Base-by-base conservation (phyloP, 768 basidiomycete species). In the Tubosaeta sp. region DNA sequence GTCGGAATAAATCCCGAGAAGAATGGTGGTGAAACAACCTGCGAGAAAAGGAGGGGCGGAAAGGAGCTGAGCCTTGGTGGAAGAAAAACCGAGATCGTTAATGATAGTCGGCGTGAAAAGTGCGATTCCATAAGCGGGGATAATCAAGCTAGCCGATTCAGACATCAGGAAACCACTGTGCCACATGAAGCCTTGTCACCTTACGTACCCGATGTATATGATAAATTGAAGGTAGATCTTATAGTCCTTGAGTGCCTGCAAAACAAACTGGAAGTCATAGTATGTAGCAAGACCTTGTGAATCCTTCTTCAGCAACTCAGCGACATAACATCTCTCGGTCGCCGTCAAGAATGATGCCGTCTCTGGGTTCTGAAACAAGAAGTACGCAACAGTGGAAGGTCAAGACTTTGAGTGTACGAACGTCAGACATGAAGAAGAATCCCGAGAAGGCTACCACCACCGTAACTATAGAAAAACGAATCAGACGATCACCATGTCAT, bases 381-480 rank as follows among this genome's bases (percentile, higher is more conserved):
- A 16, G 35, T 53, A 13, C 14, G 43, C 12, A 33, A 33, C 14
- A 9, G 8, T 38, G 48, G 8, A 43, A 17, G 25, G 43, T 27
- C 10, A 27, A 9, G 26, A 19, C 32, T 41, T 47, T 33, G 22
- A 14, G 47, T 35, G 22, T 10, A 59, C 76, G 50, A 52, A 79
- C 78, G 61, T 84, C 80, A 47, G 78, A 64, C 62, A 84, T 75
- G 57, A 73, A 72, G 65, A 78, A 82, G 62, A 70, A 78, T 5
- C 59, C 50, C 8, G 25, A 12, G 7, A 60, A 44, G 16, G 67
- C 62, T 2, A 56, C 54, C 3, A 57, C 10, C 17, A 62, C 35
- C 5, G 62, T 63, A 10, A 33, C 62, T 63, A 19, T 25, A 12
- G 12, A 22, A 34, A 50, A 11, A 10, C 6, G 31, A 22, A 17